These are phyloP conservation scores for Perilla frutescens DNA, from an alignment of 257 asterid species.

Conservation along the genomic window DNA sequence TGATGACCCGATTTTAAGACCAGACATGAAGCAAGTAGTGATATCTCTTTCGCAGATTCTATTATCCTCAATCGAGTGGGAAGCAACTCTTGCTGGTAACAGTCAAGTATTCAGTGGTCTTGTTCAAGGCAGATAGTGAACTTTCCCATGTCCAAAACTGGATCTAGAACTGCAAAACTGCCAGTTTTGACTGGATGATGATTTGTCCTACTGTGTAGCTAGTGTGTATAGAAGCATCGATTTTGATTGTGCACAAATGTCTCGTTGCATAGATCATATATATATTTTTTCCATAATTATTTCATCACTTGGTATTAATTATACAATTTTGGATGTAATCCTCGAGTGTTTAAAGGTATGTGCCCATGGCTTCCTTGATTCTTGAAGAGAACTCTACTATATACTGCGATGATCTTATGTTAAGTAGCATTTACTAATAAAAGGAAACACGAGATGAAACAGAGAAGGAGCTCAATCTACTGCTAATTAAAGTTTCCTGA, in stretches of 20 bases:
- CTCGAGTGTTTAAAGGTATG: constrained; percentile 7
- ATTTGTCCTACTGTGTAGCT: constrained; percentile 21
- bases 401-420: too few species aligned
- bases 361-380: not conserved
- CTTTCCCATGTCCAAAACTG: not conserved
- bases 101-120: constrained; percentile 98
- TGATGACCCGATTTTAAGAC: constrained; percentile 88
- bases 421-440: not conserved
- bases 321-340: constrained; percentile 29
- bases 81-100: constrained; percentile 98
- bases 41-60: constrained; percentile 88
- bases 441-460: not conserved
- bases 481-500: too few species aligned
- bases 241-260: not conserved
- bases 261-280: not conserved
- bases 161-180: not conserved
- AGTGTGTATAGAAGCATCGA: constrained; percentile 36
- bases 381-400: not conserved
- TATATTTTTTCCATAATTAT: constrained; percentile 20
- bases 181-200: not conserved
- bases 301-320: constrained; percentile 9
- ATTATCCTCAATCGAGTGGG: constrained; percentile 94
- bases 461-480: not conserved
- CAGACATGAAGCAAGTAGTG: constrained; percentile 95
- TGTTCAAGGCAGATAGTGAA: constrained; percentile 85